These are phyloP conservation scores for Lolium multiflorum DNA, from an alignment of 176 grass and related monocot species.

Conservation along the genomic window DNA sequence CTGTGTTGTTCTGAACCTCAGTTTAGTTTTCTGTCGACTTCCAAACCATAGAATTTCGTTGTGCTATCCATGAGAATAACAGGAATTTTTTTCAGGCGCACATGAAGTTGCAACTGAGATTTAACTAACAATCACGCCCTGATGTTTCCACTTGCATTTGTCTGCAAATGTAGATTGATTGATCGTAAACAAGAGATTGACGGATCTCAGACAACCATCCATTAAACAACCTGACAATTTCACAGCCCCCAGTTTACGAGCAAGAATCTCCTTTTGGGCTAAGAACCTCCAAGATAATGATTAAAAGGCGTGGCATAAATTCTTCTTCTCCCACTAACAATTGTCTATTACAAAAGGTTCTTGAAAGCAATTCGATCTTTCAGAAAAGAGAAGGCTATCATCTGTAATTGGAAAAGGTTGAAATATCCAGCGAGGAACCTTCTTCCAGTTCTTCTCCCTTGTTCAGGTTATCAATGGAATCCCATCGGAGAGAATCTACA, in stretches of 20 bases:
- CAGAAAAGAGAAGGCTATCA: neutral
- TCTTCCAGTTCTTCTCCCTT: neutral
- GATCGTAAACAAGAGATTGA: constrained; percentile 7
- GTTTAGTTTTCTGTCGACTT: too few species aligned
- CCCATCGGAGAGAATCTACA: neutral
- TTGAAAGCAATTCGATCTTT: neutral
- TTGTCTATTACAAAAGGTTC: neutral
- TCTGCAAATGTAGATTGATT: neutral
- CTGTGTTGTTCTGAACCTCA: too few species aligned
- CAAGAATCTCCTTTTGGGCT: neutral
- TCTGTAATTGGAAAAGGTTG: neutral
- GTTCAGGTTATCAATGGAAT: neutral
- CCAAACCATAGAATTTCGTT: too few species aligned
- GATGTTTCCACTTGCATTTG: neutral
- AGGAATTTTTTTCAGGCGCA: too few species aligned
- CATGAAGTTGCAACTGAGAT: too few species aligned
- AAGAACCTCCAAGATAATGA: neutral
- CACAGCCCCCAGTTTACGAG: neutral
- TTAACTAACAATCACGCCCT: too few species aligned
- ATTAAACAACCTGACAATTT: neutral
- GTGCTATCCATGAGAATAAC: too few species aligned
- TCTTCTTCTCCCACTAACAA: neutral
- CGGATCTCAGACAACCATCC: neutral
- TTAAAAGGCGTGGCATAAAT: neutral
- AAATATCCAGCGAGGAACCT: neutral